A percentile compares a stretch with the other conserved stretches of the same genome.
These are phyloP conservation scores for Aureobasidium leucospermi DNA, from an alignment of 2,329 filamentous ascomycete genomes.

Conservation along the genomic window DNA sequence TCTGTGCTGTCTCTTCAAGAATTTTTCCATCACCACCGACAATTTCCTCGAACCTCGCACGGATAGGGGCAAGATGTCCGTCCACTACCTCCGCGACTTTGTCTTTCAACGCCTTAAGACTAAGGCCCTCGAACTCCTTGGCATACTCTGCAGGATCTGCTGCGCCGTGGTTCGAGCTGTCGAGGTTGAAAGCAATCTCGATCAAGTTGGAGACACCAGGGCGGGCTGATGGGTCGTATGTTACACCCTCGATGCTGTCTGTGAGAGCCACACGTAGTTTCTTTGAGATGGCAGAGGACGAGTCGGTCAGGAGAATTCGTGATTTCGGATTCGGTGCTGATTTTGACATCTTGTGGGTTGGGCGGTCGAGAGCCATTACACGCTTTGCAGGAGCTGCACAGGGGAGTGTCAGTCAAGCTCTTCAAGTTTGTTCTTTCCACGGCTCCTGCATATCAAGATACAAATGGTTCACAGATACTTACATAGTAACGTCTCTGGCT, in stretches of 20 bases:
- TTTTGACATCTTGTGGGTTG: slow-evolving; percentile 88
- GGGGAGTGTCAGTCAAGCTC: not conserved
- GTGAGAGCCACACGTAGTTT: slow-evolving; percentile 73
- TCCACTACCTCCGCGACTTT: slow-evolving; percentile 54
- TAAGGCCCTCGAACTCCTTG: slow-evolving; percentile 31
- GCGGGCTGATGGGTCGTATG: slow-evolving; percentile 61
- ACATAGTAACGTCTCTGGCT: slow-evolving; percentile 68
- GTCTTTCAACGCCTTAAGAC: slow-evolving; percentile 56
- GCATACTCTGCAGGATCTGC: slow-evolving; percentile 40
- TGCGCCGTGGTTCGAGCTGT: slow-evolving; percentile 34
- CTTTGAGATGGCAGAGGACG: slow-evolving; percentile 51
- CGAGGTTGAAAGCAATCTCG: slow-evolving; percentile 66
- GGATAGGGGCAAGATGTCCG: slow-evolving; percentile 45
- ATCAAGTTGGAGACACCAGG: slow-evolving; percentile 87
- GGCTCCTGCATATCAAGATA: not conserved
- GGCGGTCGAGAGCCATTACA: slow-evolving; percentile 81
- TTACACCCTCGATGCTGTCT: slow-evolving; percentile 60
- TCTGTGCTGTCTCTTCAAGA: slow-evolving; percentile 50
- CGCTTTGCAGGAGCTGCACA: slow-evolving; percentile 64
- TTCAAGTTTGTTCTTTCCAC: too few relatives aligned
- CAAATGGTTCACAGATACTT: slow-evolving; percentile 20
- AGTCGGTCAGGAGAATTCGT: slow-evolving; percentile 75
- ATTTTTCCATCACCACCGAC: slow-evolving; percentile 42
- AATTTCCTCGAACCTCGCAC: slow-evolving; percentile 50
- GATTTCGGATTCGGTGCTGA: slow-evolving; percentile 65